A percentile compares a stretch with the other conserved stretches of the same genome.
Evolutionary conservation across 176 grass and related monocot species (phyloP).

Genomic region (Panicum miliaceum): DNA sequence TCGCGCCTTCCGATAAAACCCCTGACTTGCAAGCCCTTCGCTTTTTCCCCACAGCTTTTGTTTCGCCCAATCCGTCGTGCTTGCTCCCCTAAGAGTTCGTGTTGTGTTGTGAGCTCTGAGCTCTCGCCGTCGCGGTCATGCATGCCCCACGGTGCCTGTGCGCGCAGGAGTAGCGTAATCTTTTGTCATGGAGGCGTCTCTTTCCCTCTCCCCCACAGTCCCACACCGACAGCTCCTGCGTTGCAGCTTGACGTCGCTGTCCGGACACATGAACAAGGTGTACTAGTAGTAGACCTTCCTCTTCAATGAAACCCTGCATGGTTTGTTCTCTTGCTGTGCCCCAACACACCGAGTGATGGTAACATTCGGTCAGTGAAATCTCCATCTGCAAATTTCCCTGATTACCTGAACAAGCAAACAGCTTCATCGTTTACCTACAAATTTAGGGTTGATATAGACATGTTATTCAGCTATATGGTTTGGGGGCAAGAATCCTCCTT

Average conservation of each 20-base stretch:
- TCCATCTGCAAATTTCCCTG: background rate
- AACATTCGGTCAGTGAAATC: background rate
- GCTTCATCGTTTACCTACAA: background rate
- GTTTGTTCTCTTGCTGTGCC: background rate
- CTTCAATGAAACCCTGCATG: background rate
- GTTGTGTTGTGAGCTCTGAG: background rate
- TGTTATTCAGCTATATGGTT: constrained; percentile 15
- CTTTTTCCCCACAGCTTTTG: constrained; percentile 53
- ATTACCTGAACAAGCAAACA: background rate
- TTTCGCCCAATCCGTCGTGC: constrained; percentile 44
- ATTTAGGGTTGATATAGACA: background rate
- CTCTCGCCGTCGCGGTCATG: constrained; percentile 19
- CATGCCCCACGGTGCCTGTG: constrained; percentile 18
- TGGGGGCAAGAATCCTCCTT: constrained; percentile 25
- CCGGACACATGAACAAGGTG: constrained; percentile 33
- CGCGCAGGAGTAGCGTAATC: background rate
- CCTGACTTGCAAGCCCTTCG: constrained; percentile 40
- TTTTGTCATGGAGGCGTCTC: constrained; percentile 45
- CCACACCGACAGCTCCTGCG: constrained; percentile 44
- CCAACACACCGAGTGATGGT: background rate
- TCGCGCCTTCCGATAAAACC: constrained; percentile 77
- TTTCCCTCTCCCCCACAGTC: background rate
- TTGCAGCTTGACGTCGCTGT: constrained; percentile 33
- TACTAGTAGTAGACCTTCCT: background rate
- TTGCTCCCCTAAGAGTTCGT: constrained; percentile 28